A percentile compares a stretch with the other conserved stretches of the same genome.
Evolutionary conservation across 345 rosid genomes (phyloP).

Genomic region (Bretschneidera sinensis): DNA sequence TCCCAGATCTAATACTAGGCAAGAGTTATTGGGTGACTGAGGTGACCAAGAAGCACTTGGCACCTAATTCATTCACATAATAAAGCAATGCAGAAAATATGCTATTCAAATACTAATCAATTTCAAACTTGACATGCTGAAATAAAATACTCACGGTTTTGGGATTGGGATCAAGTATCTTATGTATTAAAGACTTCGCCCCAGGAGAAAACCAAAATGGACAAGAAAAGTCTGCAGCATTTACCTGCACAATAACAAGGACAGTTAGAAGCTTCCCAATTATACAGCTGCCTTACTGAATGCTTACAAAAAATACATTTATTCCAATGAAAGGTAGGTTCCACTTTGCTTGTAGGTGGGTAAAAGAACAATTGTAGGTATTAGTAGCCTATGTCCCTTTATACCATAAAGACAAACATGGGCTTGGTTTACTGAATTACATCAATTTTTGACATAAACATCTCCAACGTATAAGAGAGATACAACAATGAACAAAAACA

Average conservation of each 20-base stretch:
- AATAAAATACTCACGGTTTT: slow-evolving; percentile 63
- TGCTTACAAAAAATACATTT: slow-evolving; percentile 10
- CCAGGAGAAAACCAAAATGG: slow-evolving; percentile 84
- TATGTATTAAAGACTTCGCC: slow-evolving; percentile 59
- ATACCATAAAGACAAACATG: not conserved
- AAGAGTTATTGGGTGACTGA: not conserved
- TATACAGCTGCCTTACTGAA: slow-evolving; percentile 7
- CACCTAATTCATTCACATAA: slow-evolving; percentile 1
- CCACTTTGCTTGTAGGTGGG: not conserved
- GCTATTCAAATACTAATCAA: not conserved
- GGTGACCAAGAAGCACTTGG: not conserved
- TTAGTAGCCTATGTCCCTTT: slow-evolving; percentile 8
- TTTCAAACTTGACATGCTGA: slow-evolving; percentile 2
- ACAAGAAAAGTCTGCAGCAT: slow-evolving; percentile 68
- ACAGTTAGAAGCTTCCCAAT: slow-evolving; percentile 13
- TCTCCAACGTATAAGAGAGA: slow-evolving; percentile 2
- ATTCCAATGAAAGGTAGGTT: slow-evolving; percentile 10
- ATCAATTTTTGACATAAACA: slow-evolving; percentile 7
- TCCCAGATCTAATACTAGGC: not conserved
- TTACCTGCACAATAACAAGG: slow-evolving; percentile 43
- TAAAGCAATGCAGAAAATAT: not conserved
- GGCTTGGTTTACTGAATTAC: not conserved
- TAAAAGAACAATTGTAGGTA: not conserved
- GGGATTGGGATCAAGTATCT: slow-evolving; percentile 72
- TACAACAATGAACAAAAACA: not conserved